These are phyloP conservation scores for Fagopyrum tataricum DNA, from an alignment of 148 eudicot genomes.

Conservation along the genomic window DNA sequence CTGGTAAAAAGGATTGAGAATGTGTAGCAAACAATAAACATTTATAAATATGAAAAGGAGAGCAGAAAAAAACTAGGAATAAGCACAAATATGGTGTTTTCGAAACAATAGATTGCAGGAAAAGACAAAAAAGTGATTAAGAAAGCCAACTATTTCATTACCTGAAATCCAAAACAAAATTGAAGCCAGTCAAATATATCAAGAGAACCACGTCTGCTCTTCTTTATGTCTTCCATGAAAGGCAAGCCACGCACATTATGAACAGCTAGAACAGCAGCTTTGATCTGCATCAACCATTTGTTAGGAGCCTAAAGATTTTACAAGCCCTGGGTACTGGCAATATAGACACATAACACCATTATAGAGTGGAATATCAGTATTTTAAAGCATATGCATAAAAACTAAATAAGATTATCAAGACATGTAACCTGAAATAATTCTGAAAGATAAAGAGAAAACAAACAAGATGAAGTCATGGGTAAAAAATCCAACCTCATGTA, in stretches of 20 bases:
- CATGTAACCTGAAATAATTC: neutral
- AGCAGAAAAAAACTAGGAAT: neutral
- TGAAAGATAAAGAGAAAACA: neutral
- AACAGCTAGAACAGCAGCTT: conserved; percentile 70
- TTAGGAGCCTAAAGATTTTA: neutral
- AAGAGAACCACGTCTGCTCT: conserved; percentile 28
- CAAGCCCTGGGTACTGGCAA: neutral
- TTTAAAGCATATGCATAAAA: neutral
- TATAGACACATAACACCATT: neutral
- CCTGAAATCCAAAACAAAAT: conserved; percentile 84
- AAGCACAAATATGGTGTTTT: conserved; percentile 1
- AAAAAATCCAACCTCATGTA: conserved; percentile 63
- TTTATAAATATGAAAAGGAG: neutral
- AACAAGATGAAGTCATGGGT: neutral
- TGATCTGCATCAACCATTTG: conserved; percentile 45
- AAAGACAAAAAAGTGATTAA: neutral
- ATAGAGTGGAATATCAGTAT: neutral
- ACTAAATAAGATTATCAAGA: neutral
- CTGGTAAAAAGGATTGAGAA: conserved; percentile 27
- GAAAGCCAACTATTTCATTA: conserved; percentile 13
- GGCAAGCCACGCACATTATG: conserved; percentile 75
- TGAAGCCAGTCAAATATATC: conserved; percentile 94
- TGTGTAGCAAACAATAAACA: conserved; percentile 2
- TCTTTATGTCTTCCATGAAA: conserved; percentile 55
- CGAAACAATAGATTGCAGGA: neutral